Conservation (phyloP, 257 asterid species). For the Solanum bukasovii region DNA sequence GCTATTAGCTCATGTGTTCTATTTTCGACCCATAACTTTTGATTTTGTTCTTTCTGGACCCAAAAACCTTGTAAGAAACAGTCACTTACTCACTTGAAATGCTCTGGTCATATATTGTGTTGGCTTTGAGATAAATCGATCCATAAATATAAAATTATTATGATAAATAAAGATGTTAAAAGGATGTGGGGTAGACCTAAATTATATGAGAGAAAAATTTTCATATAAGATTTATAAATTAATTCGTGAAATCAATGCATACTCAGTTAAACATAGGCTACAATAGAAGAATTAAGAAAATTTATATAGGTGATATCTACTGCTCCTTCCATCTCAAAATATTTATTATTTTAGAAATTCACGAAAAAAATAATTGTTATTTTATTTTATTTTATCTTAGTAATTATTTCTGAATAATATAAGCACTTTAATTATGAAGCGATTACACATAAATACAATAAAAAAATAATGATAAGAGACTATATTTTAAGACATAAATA, state of each 20-base stretch:
- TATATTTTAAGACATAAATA: neutral
- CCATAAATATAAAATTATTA: neutral
- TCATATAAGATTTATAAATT: neutral
- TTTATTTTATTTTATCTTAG: too few relatives aligned
- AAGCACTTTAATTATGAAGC: neutral
- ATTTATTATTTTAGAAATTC: too few relatives aligned
- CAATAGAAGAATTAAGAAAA: neutral
- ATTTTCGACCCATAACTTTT: neutral
- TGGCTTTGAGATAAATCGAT: neutral
- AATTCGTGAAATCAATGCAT: neutral
- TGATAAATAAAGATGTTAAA: neutral
- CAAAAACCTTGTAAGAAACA: neutral
- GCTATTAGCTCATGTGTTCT: neutral
- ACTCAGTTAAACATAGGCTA: neutral
- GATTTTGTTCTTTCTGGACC: neutral
- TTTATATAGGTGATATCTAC: neutral
- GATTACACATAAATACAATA: too few relatives aligned
- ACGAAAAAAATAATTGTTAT: too few relatives aligned
- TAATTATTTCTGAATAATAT: neutral
- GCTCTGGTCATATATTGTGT: neutral
- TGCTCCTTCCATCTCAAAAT: rapidly evolving
- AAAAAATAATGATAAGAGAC: neutral
- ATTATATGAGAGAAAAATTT: neutral
- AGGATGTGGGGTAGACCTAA: neutral
- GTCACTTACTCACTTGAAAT: neutral